These are phyloP conservation scores for Hordeum pubiflorum DNA, from an alignment of 202 grass and related monocot species.

Conservation along the genomic window DNA sequence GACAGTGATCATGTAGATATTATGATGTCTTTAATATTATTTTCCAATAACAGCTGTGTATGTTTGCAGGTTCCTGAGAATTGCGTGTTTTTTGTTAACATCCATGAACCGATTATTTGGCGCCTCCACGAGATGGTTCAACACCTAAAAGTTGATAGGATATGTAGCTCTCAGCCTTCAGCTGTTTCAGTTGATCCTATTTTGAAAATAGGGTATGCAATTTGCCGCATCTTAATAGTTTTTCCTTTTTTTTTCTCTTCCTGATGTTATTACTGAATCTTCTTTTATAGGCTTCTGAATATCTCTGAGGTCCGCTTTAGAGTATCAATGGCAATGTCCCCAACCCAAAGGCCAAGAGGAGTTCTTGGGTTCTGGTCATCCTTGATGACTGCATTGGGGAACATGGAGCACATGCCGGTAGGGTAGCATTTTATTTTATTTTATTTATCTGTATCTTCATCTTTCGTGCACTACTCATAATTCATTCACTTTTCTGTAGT, in stretches of 20 bases:
- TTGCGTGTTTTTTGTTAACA: slow-evolving; percentile 85
- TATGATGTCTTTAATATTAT: slow-evolving; percentile 8
- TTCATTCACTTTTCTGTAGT: neutral
- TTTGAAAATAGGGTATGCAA: slow-evolving; percentile 85
- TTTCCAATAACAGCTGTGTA: slow-evolving; percentile 11
- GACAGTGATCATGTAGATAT: neutral
- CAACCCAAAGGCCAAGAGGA: slow-evolving; percentile 88
- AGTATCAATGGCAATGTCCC: slow-evolving; percentile 97
- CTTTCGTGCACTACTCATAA: neutral
- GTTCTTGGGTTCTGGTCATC: slow-evolving; percentile 98
- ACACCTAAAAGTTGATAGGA: slow-evolving; percentile 64
- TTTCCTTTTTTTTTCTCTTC: neutral
- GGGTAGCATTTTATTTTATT: slow-evolving; percentile 5
- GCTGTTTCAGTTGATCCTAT: slow-evolving; percentile 93
- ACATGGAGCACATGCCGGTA: slow-evolving; percentile 99
- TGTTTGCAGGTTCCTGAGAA: slow-evolving; percentile 70
- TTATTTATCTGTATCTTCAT: neutral
- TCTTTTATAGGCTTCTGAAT: slow-evolving; percentile 65
- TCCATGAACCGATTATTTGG: slow-evolving; percentile 96
- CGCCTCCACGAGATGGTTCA: slow-evolving; percentile 92
- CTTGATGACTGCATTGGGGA: slow-evolving; percentile 96
- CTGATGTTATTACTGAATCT: slow-evolving; percentile 10
- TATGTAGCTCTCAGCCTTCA: slow-evolving; percentile 58
- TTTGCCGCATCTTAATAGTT: neutral
- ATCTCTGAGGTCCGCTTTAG: slow-evolving; percentile 91